phyloP scores from a whole-genome alignment of 495 filamentous ascomycete genomes.

The Aspergillus indologenus region DNA sequence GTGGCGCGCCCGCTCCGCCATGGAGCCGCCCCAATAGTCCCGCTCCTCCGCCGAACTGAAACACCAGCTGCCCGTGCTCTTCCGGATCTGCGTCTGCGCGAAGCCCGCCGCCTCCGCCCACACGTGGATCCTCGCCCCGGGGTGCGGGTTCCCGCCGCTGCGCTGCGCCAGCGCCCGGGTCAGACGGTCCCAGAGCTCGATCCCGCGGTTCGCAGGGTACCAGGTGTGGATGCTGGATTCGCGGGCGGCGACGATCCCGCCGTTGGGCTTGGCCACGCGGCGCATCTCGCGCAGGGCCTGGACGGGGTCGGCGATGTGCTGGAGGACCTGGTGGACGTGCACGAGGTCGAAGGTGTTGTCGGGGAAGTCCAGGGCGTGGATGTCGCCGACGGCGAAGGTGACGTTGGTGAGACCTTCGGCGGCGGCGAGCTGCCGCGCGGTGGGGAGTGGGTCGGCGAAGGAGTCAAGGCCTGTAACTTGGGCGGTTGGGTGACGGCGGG shows the following conservation, averaged over 20 bases:
- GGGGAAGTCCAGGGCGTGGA: conserved; percentile 40
- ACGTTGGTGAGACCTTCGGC: conserved; percentile 44
- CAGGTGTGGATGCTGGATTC: conserved; percentile 44
- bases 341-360: conserved; percentile 59
- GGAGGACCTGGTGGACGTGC: conserved; percentile 55
- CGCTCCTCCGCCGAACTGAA: conserved; percentile 44
- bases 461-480: conserved; percentile 48
- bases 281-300: conserved; percentile 49
- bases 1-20: conserved; percentile 39
- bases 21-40: conserved; percentile 46
- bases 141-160: conserved; percentile 46
- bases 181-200: conserved; percentile 39
- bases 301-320: conserved; percentile 49
- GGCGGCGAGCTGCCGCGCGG: conserved; percentile 36
- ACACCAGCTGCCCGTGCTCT: conserved; percentile 45
- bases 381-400: conserved; percentile 47
- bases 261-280: conserved; percentile 43
- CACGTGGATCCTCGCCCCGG: conserved; percentile 44
- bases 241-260: conserved; percentile 53
- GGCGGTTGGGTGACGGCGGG: conserved; percentile 44
- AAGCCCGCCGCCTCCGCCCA: conserved; percentile 52
- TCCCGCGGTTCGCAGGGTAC: conserved; percentile 46
- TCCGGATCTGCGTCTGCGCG: conserved; percentile 27
- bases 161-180: conserved; percentile 30
- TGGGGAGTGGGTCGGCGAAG: conserved; percentile 36